phyloP scores from a whole-genome alignment of 768 basidiomycete genomes.

The Termitomyces sp. region DNA sequence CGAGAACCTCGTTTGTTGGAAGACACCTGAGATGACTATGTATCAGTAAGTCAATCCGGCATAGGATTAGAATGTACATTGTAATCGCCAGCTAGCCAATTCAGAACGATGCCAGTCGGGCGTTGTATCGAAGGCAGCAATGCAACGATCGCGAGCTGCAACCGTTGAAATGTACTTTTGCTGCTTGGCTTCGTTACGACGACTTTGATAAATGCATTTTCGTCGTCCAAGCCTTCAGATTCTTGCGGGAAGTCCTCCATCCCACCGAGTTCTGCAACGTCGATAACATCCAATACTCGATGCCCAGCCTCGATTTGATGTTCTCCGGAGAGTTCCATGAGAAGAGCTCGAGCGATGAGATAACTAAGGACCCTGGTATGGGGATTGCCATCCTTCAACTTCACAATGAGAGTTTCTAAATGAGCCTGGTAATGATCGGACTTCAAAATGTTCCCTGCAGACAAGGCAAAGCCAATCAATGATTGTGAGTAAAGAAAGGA shows the following conservation, averaged over 20 bases:
- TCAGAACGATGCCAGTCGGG: slow-evolving; percentile 36
- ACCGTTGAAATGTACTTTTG: slow-evolving; percentile 46
- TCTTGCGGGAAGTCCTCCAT: slow-evolving; percentile 36
- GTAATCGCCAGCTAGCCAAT: slow-evolving; percentile 47
- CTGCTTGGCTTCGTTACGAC: slow-evolving; percentile 61
- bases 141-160: slow-evolving; percentile 57
- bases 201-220: slow-evolving; percentile 41
- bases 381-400: slow-evolving; percentile 44
- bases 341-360: slow-evolving; percentile 59
- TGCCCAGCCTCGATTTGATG: slow-evolving; percentile 55
- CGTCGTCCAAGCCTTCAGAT: slow-evolving; percentile 30
- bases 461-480: not conserved
- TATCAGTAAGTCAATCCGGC: not conserved
- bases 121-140: slow-evolving; percentile 46
- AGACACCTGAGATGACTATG: not conserved
- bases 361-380: slow-evolving; percentile 57
- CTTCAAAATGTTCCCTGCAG: slow-evolving; percentile 59
- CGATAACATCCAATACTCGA: slow-evolving; percentile 43
- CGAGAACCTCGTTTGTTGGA: slow-evolving; percentile 24
- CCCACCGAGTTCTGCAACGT: slow-evolving; percentile 39
- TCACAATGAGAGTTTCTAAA: slow-evolving; percentile 46
- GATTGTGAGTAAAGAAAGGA: slow-evolving; percentile 7
- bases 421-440: slow-evolving; percentile 44
- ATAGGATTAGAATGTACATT: slow-evolving; percentile 25
- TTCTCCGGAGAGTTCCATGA: slow-evolving; percentile 53